Base-by-base conservation (phyloP, 192 early-diverging fungal species). In the Rhizophagus prolifer region DNA sequence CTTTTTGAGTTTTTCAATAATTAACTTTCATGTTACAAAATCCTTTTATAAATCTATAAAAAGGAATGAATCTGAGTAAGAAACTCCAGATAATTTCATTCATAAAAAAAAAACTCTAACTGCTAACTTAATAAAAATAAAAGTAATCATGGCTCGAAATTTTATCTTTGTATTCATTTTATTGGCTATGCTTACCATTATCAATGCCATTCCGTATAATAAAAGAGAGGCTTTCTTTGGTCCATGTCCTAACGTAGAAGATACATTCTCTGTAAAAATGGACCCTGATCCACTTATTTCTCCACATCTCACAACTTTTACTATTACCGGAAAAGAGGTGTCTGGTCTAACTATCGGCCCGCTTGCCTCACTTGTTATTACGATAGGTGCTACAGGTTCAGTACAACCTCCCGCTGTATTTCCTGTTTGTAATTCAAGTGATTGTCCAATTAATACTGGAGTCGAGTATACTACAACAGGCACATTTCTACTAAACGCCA, bases 191-290 rank as follows among this genome's bases (percentile, higher is more conserved):
- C 25, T 63, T 63, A 63, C 61, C 61, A 63, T 63, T 63, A 63
- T 63, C 25, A 63, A 63, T 63, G 61, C 61, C 61, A 28, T 63
- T 63, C 61, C 61, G 61, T 63, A 28, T 63, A 2, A 63, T 25
- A 63, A 63, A 63, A 63, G 61, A 63, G 61, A 25, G 61, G 19
- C 61, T 28, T 63, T 8, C 25, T 63, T 63, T 63, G 61, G 61
- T 63, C 61, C 61, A 63, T 63, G 61, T 63, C 61, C 25, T 63
- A 63, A 63, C 61, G 23, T 63, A 63, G 61, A 28, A 63, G 61
- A 63, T 63, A 63, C 61, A 63, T 63, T 63, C 61, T 63, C 61
- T 63, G 61, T 63, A 62, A 62, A 62, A 62, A 62, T 62, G 61
- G 61, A 62, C n/a, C 61, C 61, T 62, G 61, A 63, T 63, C 61